Evolutionary conservation across 805 yeast genomes (phyloP).

Genomic region (Yamadazyma ubonensis): DNA sequence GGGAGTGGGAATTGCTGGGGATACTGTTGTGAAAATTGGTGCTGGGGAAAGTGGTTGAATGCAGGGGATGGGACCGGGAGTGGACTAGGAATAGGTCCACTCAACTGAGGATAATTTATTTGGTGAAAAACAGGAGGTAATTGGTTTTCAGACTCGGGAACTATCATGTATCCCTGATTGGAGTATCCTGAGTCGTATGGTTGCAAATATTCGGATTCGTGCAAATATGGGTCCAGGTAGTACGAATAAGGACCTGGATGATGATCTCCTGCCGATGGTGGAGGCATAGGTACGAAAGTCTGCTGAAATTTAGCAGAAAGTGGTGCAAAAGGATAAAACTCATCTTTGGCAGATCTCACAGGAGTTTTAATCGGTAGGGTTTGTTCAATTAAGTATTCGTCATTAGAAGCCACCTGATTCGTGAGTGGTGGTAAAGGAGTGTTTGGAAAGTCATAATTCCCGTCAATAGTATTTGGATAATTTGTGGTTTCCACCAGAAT

Average conservation of each 20-base stretch:
- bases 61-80: slow-evolving; percentile 10
- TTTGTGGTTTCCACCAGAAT: slow-evolving; percentile 22
- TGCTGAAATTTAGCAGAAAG: slow-evolving; percentile 24
- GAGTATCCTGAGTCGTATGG: slow-evolving; percentile 10
- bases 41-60: slow-evolving; percentile 8
- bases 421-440: slow-evolving; percentile 21
- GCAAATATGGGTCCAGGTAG: slow-evolving; percentile 5
- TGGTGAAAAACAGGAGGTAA: too few species aligned
- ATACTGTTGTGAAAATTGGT: not conserved
- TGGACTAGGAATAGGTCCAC: too few species aligned
- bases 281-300: slow-evolving; percentile 16
- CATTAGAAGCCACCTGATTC: slow-evolving; percentile 35
- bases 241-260: slow-evolving; percentile 1
- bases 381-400: slow-evolving; percentile 52
- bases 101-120: too few species aligned
- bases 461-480: slow-evolving; percentile 16
- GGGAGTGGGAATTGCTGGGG: slow-evolving; percentile 4
- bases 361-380: slow-evolving; percentile 46
- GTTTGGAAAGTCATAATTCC: slow-evolving; percentile 21
- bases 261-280: slow-evolving; percentile 6
- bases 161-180: slow-evolving; percentile 19
- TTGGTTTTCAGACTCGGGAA: slow-evolving; percentile 20
- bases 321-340: slow-evolving; percentile 11
- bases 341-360: slow-evolving; percentile 14
- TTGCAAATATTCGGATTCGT: slow-evolving; percentile 21